Evolutionary conservation across 2,329 filamentous ascomycete genomes (phyloP).

Genomic region (Chrysosporium keratinophilum): DNA sequence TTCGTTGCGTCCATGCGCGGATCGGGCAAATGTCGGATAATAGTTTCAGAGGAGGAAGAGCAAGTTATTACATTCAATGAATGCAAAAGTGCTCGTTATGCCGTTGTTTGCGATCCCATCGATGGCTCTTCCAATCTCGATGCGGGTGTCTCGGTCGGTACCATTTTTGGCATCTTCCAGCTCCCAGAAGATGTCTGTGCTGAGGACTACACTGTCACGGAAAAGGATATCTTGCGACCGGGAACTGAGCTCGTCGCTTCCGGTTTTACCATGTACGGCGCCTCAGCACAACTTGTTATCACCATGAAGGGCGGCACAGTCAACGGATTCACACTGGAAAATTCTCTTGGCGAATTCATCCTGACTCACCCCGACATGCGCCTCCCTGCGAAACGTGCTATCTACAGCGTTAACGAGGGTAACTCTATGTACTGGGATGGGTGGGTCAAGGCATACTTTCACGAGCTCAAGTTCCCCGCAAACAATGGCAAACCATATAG

Average conservation of each 20-base stretch:
- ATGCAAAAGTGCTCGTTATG: conserved; percentile 67
- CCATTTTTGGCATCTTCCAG: conserved; percentile 92
- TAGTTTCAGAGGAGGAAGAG: conserved; percentile 98
- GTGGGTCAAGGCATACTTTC: conserved; percentile 74
- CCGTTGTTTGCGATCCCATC: conserved; percentile 94
- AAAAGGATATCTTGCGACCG: conserved; percentile 70
- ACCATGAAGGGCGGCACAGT: conserved; percentile 89
- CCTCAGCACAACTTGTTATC: conserved; percentile 88
- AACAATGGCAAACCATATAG: conserved; percentile 77
- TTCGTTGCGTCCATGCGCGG: conserved; percentile 94
- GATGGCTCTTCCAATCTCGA: conserved; percentile 97
- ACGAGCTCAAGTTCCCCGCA: conserved; percentile 70
- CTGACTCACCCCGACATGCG: conserved; percentile 91
- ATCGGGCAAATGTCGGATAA: conserved; percentile 75
- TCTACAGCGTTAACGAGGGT: conserved; percentile 98
- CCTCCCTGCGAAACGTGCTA: conserved; percentile 66
- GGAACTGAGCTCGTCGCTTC: conserved; percentile 85
- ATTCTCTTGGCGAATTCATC: conserved; percentile 95
- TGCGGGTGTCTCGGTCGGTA: conserved; percentile 93
- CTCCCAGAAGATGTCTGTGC: conserved; percentile 55
- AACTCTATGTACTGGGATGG: conserved; percentile 97
- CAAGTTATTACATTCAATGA: conserved; percentile 77
- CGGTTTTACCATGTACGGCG: conserved; percentile 99
- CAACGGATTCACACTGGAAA: conserved; percentile 97
- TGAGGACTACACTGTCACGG: conserved; percentile 46